These are phyloP conservation scores for Penicillium verhagenii DNA, from an alignment of 495 filamentous ascomycete genomes.

Conservation along the genomic window DNA sequence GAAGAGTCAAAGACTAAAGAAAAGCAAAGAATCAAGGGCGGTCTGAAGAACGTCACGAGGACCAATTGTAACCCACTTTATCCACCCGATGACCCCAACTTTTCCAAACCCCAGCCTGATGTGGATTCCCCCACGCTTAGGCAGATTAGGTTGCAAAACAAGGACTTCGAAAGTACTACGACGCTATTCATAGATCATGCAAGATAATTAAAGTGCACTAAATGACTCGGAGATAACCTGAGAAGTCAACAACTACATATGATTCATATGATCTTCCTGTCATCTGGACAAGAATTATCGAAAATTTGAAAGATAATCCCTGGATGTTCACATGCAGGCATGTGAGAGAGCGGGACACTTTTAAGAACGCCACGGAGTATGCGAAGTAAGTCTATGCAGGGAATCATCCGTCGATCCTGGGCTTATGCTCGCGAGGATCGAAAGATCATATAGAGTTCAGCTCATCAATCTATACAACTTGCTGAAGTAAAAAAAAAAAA, in stretches of 20 bases:
- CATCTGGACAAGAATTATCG: not conserved
- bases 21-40: constrained; percentile 11
- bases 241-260: no score
- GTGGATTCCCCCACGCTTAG: constrained; percentile 1
- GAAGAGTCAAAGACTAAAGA: constrained; percentile 8
- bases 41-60: constrained; percentile 30
- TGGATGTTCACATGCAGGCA: constrained; percentile 19
- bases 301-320: not conserved
- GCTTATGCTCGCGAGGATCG: not conserved
- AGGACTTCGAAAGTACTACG: no score
- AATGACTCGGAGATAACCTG: not conserved
- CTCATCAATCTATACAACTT: no score
- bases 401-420: not conserved
- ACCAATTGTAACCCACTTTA: constrained; percentile 1
- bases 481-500: no score
- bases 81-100: constrained; percentile 17
- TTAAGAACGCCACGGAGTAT: not conserved
- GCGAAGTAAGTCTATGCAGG: not conserved
- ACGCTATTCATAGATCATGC: not conserved
- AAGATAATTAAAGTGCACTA: not conserved
- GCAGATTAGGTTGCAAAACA: constrained; percentile 1
- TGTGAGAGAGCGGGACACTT: constrained; percentile 15
- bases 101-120: constrained; percentile 1
- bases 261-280: not conserved
- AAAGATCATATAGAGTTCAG: not conserved